Percentiles rank a stretch among this genome's conserved stretches.
Conservation (phyloP, 257 asterid genomes). For the Mentha longifolia region DNA sequence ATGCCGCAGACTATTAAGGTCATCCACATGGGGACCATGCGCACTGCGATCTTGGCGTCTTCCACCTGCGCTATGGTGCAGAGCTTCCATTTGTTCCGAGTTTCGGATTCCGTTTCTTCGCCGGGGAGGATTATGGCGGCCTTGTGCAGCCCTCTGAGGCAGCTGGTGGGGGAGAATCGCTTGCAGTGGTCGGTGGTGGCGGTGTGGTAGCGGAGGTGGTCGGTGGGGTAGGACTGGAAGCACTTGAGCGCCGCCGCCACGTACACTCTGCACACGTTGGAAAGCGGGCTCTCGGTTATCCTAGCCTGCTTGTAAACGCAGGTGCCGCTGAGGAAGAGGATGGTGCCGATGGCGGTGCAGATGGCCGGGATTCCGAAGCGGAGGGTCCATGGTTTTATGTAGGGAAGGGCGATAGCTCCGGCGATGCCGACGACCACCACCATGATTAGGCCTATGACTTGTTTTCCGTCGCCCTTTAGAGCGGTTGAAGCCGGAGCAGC, state of each 20-base stretch:
- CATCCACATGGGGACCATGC: slow-evolving; percentile 47
- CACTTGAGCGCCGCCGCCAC: not conserved
- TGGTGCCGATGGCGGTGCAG: slow-evolving; percentile 41
- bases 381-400: slow-evolving; percentile 54
- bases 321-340: slow-evolving; percentile 35
- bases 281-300: not conserved
- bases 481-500: no score
- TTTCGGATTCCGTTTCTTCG: not conserved
- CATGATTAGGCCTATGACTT: not conserved
- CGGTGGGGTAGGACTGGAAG: not conserved
- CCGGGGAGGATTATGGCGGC: slow-evolving; percentile 46
- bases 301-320: not conserved
- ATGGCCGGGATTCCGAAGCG: slow-evolving; percentile 62
- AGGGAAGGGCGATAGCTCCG: slow-evolving; percentile 56
- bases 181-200: no score
- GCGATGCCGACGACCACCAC: slow-evolving; percentile 33
- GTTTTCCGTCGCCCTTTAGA: not conserved
- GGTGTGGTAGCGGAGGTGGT: slow-evolving; percentile 1
- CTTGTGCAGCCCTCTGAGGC: slow-evolving; percentile 57
- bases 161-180: not conserved
- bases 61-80: slow-evolving; percentile 34
- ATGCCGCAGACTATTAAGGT: slow-evolving; percentile 48
- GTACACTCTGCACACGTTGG: not conserved
- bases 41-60: slow-evolving; percentile 34
- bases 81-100: slow-evolving; percentile 20